phyloP scores from a whole-genome alignment of 345 rosid genomes.

The Pistacia integerrima region DNA sequence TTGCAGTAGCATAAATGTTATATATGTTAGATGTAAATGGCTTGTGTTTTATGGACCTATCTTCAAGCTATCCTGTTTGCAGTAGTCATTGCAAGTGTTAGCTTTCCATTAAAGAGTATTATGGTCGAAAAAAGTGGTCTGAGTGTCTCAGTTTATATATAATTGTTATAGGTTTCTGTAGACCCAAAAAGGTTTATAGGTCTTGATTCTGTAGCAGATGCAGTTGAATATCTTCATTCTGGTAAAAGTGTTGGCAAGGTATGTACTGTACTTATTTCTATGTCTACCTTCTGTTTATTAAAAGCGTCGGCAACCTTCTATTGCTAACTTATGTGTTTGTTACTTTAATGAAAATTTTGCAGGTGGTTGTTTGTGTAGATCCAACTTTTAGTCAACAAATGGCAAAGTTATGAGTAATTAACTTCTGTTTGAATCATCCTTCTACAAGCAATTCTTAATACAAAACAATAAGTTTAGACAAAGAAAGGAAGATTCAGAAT shows the following conservation, averaged over 20 bases:
- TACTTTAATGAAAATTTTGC: constrained; percentile 7
- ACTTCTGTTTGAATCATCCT: background rate
- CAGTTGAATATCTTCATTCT: constrained; percentile 93
- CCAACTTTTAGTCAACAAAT: constrained; percentile 52
- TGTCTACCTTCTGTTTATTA: background rate
- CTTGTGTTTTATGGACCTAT: too few species aligned
- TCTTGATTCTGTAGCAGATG: constrained; percentile 70
- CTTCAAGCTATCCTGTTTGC: too few species aligned
- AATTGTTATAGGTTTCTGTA: constrained; percentile 50
- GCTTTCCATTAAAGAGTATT: background rate
- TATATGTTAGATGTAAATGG: too few species aligned
- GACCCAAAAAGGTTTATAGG: constrained; percentile 79
- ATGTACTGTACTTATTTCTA: constrained; percentile 1
- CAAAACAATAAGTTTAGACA: background rate
- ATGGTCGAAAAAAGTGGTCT: background rate
- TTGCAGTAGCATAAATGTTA: too few species aligned
- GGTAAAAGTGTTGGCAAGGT: constrained; percentile 99
- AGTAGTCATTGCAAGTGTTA: too few species aligned
- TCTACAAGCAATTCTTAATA: background rate
- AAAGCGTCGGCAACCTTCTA: too few species aligned
- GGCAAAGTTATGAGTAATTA: constrained; percentile 57
- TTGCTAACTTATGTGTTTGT: background rate
- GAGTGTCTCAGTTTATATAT: constrained; percentile 1
- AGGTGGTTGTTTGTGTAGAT: constrained; percentile 91
- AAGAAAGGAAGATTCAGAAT: background rate